Percentiles rank a stretch among this genome's conserved stretches.
Evolutionary conservation across 2,329 filamentous ascomycete species (phyloP).

Genomic region (Colletotrichum sp.): DNA sequence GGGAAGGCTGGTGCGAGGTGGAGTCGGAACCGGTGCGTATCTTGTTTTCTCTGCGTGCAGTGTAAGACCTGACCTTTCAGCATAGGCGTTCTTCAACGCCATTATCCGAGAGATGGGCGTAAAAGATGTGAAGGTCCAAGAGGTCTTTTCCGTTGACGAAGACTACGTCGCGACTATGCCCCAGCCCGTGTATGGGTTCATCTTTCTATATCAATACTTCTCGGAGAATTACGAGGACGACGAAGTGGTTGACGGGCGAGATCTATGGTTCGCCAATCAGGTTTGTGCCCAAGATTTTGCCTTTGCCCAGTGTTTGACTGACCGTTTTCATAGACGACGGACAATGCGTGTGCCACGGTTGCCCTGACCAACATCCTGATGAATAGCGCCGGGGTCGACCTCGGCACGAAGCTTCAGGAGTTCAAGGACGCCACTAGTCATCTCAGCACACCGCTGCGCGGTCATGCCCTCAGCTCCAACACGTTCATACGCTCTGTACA

Average conservation of each 20-base stretch:
- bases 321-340: conserved; percentile 62
- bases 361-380: conserved; percentile 93
- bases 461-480: conserved; percentile 76
- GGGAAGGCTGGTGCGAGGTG: conserved; percentile 81
- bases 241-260: conserved; percentile 49
- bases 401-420: conserved; percentile 71
- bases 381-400: conserved; percentile 71
- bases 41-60: neutral
- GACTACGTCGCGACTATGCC: conserved; percentile 66
- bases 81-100: conserved; percentile 80
- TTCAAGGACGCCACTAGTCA: conserved; percentile 77
- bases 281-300: conserved; percentile 43
- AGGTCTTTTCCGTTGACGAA: conserved; percentile 77
- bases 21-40: conserved; percentile 83
- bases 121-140: conserved; percentile 73
- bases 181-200: conserved; percentile 83
- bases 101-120: conserved; percentile 84
- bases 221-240: conserved; percentile 60
- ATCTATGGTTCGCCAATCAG: conserved; percentile 95
- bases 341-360: conserved; percentile 90
- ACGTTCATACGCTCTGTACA: conserved; percentile 81
- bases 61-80: neutral
- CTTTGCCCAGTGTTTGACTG: neutral
- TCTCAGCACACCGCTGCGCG: conserved; percentile 75
- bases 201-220: conserved; percentile 82